These are phyloP conservation scores for Actinomortierella wolfii DNA, from an alignment of 371 early-diverging fungal species.

Conservation along the genomic window DNA sequence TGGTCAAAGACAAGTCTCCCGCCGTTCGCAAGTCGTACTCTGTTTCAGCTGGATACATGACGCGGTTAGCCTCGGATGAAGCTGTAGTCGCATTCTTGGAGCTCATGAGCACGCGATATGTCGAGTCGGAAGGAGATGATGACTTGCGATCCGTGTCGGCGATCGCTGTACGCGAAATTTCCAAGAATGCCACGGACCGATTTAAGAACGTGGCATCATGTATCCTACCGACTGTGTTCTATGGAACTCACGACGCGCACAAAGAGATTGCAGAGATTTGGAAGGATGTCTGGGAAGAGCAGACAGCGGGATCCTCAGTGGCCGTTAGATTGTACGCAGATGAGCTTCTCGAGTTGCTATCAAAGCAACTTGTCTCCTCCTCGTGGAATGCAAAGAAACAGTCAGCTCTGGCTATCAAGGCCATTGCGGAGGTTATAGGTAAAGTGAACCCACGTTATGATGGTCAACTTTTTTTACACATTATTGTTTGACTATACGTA, in stretches of 20 bases:
- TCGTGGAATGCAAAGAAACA: conserved; percentile 85
- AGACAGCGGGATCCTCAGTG: conserved; percentile 70
- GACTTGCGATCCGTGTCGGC: conserved; percentile 76
- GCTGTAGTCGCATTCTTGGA: conserved; percentile 68
- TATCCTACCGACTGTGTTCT: conserved; percentile 76
- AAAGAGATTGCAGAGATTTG: conserved; percentile 64
- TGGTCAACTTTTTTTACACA: too few species aligned
- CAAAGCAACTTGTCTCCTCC: conserved; percentile 61
- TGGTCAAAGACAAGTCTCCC: conserved; percentile 77
- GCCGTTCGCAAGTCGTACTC: conserved; percentile 87
- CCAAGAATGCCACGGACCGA: conserved; percentile 73
- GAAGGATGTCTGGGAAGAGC: conserved; percentile 86
- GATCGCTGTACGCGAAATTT: conserved; percentile 76
- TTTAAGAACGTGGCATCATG: conserved; percentile 62
- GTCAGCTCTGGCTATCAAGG: conserved; percentile 72
- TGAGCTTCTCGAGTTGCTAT: conserved; percentile 66
- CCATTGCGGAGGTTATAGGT: conserved; percentile 56
- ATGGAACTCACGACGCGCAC: conserved; percentile 77
- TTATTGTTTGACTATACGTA: too few species aligned
- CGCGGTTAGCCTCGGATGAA: conserved; percentile 62
- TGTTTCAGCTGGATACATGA: conserved; percentile 81
- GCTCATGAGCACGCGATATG: conserved; percentile 73
- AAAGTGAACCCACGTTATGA: conserved; percentile 2
- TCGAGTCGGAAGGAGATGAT: conserved; percentile 78
- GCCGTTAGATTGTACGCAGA: conserved; percentile 61